These are phyloP conservation scores for Spergularia bocconei DNA, from an alignment of 148 eudicot genomes.

Conservation along the genomic window DNA sequence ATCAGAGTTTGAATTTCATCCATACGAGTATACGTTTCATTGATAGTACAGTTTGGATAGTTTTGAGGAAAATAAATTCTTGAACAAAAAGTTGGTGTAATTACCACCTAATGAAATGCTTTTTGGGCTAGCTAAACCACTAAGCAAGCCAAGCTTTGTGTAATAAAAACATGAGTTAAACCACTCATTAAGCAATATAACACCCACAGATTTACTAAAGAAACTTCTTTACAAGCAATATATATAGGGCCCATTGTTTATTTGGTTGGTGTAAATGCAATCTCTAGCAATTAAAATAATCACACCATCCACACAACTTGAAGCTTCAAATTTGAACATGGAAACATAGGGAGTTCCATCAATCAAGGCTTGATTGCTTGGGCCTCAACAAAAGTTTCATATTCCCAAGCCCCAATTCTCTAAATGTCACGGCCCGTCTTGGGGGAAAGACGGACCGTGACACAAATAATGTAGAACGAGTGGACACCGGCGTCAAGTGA, in stretches of 20 bases:
- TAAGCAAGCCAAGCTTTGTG: not conserved
- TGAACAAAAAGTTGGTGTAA: not conserved
- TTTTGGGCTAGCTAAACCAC: not conserved
- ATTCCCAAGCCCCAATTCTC: not conserved
- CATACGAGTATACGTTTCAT: no score
- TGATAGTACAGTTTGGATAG: no score
- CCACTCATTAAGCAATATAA: not conserved
- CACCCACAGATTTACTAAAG: slow-evolving; percentile 20
- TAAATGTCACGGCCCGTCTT: not conserved
- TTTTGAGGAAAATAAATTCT: no score
- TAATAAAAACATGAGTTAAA: not conserved
- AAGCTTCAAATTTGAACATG: not conserved
- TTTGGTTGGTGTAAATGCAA: slow-evolving; percentile 18
- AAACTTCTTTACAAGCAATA: not conserved
- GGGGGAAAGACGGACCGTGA: not conserved
- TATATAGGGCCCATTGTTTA: slow-evolving; percentile 9
- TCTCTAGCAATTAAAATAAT: not conserved
- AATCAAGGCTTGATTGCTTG: slow-evolving; percentile 2
- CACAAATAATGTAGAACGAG: no score
- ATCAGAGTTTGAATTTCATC: no score
- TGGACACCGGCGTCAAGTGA: no score
- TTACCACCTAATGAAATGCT: not conserved
- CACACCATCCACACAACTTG: slow-evolving; percentile 1
- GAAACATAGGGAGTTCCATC: not conserved
- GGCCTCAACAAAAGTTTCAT: not conserved